Percentiles rank a stretch among this genome's conserved stretches.
These are phyloP conservation scores for Thyridium curvatum DNA, from an alignment of 2,329 filamentous ascomycete genomes.

Conservation along the genomic window DNA sequence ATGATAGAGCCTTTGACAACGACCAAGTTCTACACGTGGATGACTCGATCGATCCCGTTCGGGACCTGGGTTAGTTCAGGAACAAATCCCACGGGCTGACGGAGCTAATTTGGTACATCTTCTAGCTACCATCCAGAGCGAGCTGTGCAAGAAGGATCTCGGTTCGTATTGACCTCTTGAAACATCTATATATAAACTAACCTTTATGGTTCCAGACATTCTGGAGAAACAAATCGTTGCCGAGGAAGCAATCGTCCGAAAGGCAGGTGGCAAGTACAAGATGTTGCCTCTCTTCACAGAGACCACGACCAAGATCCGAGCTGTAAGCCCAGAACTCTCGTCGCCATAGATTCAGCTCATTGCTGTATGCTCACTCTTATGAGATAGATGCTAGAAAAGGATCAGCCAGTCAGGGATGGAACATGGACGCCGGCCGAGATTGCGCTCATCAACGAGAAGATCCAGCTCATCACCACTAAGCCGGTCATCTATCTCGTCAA, in stretches of 20 bases:
- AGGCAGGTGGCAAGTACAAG: conserved; percentile 37
- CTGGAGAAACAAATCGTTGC: conserved; percentile 29
- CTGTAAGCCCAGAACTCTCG: conserved; percentile 11
- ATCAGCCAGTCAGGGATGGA: conserved; percentile 33
- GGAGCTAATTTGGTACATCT: conserved; percentile 8
- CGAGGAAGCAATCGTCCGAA: conserved; percentile 31
- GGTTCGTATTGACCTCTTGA: conserved; percentile 11
- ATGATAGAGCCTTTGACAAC: conserved; percentile 33
- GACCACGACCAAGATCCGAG: conserved; percentile 32
- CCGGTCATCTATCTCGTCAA: conserved; percentile 38
- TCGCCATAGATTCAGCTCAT: background rate
- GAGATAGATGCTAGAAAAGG: conserved; percentile 28
- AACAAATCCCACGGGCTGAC: background rate
- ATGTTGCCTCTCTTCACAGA: conserved; percentile 37
- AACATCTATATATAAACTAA: background rate
- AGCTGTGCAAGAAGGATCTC: conserved; percentile 34
- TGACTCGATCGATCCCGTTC: conserved; percentile 36
- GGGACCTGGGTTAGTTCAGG: conserved; percentile 29
- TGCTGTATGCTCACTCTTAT: conserved; percentile 1
- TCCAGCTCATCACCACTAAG: conserved; percentile 38
- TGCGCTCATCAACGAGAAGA: conserved; percentile 37
- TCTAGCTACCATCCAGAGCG: conserved; percentile 28
- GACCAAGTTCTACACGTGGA: conserved; percentile 39
- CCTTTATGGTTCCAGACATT: conserved; percentile 21
- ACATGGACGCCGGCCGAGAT: conserved; percentile 35